Evolutionary conservation across 1,284 basidiomycete species (phyloP), one percentile per base, ranked within the genome.

Genomic region (Boletus subluridellus): DNA sequence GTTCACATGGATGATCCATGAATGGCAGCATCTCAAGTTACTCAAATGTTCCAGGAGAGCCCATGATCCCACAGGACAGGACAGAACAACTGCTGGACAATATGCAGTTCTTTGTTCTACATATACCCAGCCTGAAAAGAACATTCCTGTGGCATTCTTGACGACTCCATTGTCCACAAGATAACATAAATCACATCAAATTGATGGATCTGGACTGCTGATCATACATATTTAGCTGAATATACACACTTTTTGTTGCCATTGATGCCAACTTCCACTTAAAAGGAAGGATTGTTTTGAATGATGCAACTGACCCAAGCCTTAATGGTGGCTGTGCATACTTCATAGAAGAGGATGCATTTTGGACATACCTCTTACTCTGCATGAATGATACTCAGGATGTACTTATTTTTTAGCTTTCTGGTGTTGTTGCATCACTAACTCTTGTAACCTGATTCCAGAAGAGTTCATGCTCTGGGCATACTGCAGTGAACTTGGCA

Each of bases 71-170:
- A 2, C 30, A 30, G 26, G 38, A 6, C 14, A 4, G 2, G 47
- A 47, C 2, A 10, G 28, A 14, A 52, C 28, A 14, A 8, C 12
- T 2, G 5, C 34, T 9, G 35, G 52, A 7, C 3, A 66, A 2
- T 63, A 63, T 6, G 63, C 65, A 0, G 54, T 74, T 3, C 15
- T 53, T 1, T 76, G 70, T 54, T 70, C 70, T 0, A 71, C 72
- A 1, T 76, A 74, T 41, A 72, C 73, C 0, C 63, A 67, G 8
- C 63, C 65, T 0, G 66, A 52, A 7, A 59, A 58, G 30, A 73
- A 74, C 38, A 12, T 60, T 42, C 70, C 28, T 7, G 0, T 10
- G 24, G 51, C n/a, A 2, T 28, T 51, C 21, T 11, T 24, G 1
- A 42, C 34, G 28, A 4, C n/a, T 7, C 26, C 30, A 6, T 21